Percentiles rank a stretch among this genome's conserved stretches.
phyloP scores from a whole-genome alignment of 257 asterid species.

The Misopates orontium region DNA sequence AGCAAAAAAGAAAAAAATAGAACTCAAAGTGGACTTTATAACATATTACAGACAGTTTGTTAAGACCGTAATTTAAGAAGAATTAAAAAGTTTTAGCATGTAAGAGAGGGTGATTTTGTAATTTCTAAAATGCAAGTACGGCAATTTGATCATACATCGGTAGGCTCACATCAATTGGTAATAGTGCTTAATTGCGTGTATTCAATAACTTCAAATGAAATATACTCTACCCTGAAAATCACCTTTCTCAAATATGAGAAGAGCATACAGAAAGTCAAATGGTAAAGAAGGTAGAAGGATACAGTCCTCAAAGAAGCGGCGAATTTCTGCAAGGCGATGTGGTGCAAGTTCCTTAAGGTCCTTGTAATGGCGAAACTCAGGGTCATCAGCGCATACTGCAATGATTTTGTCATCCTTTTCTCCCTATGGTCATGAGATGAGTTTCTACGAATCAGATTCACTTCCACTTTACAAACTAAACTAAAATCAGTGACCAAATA shows the following conservation, averaged over 20 bases:
- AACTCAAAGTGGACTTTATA: no score
- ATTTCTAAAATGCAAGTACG: no score
- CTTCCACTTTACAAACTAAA: neutral
- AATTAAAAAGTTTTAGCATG: no score
- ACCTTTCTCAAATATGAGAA: no score
- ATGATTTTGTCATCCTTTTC: constrained; percentile 91
- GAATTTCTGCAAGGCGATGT: constrained; percentile 91
- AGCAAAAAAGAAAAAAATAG: no score
- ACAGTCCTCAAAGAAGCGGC: constrained; percentile 96
- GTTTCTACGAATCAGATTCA: neutral
- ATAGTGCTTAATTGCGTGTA: no score
- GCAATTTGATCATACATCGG: no score
- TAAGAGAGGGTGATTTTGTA: neutral
- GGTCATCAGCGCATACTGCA: constrained; percentile 94
- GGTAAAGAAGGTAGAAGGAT: constrained; percentile 40
- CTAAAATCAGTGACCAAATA: neutral
- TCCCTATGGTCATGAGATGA: constrained; percentile 44
- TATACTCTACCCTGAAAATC: neutral
- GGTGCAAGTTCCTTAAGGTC: constrained; percentile 81
- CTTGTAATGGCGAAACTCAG: constrained; percentile 73
- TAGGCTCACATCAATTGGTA: no score
- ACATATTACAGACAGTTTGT: no score
- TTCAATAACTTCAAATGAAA: neutral
- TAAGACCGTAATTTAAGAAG: no score
- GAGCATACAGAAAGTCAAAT: neutral